Base-by-base conservation (phyloP, 2,329 filamentous ascomycete species). In the Apiospora phragmitis region DNA sequence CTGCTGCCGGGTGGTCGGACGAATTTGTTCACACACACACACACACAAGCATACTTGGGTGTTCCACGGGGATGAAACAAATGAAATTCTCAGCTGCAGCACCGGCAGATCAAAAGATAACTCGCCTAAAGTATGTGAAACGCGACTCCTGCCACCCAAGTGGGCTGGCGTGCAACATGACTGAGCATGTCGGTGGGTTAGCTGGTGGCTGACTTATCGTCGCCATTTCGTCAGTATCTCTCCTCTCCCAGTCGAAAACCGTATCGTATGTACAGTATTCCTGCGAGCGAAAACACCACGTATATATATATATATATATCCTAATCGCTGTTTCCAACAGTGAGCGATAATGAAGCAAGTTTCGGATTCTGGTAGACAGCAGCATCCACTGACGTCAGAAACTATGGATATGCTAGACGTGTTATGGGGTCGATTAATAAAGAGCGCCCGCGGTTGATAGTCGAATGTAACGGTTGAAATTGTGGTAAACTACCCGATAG, bases 11-110 rank as follows among this genome's bases (percentile, higher is more conserved):
- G 55, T 62, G 55, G 55, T 62, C 12, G 55, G 32, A 24, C 29
- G 51, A 59, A 59, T 59, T 16, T 59, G 29, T 59, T 59, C 38
- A 12, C 45, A 51, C 47, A 14, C n/a, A 55, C 26, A 29, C 26
- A 59, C 51, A 59, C 18, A 38, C 32, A 62, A 24, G 9, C 29
- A 24, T 62, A 38, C 32, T 38, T 62, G 21, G 14, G 18, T 35
- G 55, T 62, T 62, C 55, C 32, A 62, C 55, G 32, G 55, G 29
- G 55, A 38, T 62, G 55, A 62, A 62, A 62, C 55, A 62, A n/a
- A 38, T 12, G 3, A 38, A 38, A 38, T n/a, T 12, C 55, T 62
- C 55, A 62, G 55, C 32, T 62, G 32, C 55, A 62, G 55, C 55
- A 21, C 55, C 55, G 55, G 55, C 32, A 62, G 55, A 62, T 24